Conservation (phyloP, 495 filamentous ascomycete genomes). For the Penicillium cataractarum region DNA sequence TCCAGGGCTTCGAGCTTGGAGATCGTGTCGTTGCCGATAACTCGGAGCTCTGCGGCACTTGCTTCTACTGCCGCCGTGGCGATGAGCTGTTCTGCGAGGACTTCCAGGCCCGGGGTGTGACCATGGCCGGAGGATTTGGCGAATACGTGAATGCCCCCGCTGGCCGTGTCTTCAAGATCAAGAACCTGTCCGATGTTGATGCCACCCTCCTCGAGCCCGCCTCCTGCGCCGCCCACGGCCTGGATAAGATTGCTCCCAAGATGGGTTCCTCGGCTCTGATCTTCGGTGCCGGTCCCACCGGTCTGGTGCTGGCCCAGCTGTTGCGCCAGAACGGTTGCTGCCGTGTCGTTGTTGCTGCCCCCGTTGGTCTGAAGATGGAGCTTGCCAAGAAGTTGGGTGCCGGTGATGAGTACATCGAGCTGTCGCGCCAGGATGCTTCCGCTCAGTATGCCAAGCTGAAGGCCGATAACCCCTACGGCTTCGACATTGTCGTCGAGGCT, state of each 20-base stretch:
- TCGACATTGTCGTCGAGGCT: conserved; percentile 68
- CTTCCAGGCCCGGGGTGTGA: conserved; percentile 67
- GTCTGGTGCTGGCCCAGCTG: conserved; percentile 63
- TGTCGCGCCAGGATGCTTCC: conserved; percentile 58
- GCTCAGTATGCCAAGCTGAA: conserved; percentile 64
- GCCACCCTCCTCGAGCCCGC: conserved; percentile 76
- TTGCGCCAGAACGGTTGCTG: conserved; percentile 66
- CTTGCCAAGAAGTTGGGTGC: conserved; percentile 68
- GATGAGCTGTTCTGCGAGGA: conserved; percentile 71
- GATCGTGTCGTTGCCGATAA: conserved; percentile 64
- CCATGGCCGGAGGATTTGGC: conserved; percentile 69
- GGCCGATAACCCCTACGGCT: conserved; percentile 69
- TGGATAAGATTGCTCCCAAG: conserved; percentile 73
- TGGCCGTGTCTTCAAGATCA: conserved; percentile 69
- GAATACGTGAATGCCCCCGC: conserved; percentile 64
- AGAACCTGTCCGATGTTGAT: conserved; percentile 69
- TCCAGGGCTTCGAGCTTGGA: conserved; percentile 65
- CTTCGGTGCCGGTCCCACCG: conserved; percentile 72
- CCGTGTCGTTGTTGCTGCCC: conserved; percentile 67
- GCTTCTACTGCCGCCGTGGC: conserved; percentile 74
- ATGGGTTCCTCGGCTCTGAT: conserved; percentile 67
- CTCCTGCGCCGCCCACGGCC: conserved; percentile 70
- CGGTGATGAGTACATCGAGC: conserved; percentile 65
- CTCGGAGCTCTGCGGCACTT: conserved; percentile 68
- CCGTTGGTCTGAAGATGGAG: conserved; percentile 69